Conservation (phyloP, 2,329 filamentous ascomycete species). For the Fusarium sterilihyphosum region DNA sequence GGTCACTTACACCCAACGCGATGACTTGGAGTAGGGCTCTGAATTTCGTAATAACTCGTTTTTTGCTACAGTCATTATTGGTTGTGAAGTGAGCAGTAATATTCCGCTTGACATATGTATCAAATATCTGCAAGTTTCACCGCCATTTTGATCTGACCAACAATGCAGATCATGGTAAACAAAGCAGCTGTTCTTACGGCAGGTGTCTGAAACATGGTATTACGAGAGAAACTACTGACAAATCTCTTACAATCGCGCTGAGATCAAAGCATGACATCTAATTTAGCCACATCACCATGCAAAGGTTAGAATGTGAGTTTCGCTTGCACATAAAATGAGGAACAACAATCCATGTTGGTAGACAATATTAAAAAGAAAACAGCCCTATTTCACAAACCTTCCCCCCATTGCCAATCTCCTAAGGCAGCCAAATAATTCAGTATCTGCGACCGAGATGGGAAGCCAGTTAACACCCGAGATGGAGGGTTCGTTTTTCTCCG, state of each 20-base stretch:
- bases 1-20: fast-evolving
- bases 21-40: fast-evolving
- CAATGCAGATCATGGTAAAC: not conserved
- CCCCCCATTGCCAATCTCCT: not conserved
- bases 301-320: not conserved
- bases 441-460: not conserved
- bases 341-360: not conserved
- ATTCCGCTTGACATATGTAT: not conserved
- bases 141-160: not conserved
- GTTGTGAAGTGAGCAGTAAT: not conserved
- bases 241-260: not conserved
- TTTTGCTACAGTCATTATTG: not conserved
- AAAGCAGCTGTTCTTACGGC: not conserved
- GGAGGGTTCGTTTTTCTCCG: not conserved
- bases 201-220: not conserved
- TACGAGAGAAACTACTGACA: not conserved
- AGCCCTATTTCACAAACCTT: not conserved
- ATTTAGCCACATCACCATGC: not conserved
- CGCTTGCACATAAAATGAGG: not conserved
- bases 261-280: not conserved
- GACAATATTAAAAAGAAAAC: not conserved
- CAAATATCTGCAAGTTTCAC: not conserved
- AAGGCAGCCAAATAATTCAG: not conserved
- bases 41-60: not conserved
- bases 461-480: not conserved